Evolutionary conservation across 306 rosid species (phyloP), one percentile per base, ranked within the genome.

Genomic region (Astragalus glycyphyllos): DNA sequence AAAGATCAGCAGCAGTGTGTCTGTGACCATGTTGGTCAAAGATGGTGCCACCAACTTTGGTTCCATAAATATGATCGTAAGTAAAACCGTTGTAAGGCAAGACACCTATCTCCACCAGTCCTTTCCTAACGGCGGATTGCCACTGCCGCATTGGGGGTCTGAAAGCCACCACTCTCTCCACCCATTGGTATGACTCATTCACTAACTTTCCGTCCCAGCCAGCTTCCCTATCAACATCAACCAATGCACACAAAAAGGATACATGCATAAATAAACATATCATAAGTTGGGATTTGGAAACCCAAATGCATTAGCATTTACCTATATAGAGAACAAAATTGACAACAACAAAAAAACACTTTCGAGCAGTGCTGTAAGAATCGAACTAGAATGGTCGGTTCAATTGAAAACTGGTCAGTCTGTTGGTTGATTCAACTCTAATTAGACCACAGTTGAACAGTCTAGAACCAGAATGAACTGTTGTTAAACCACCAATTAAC

Each of bases 1-100:
- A 58, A 13, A 91, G 82, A 77, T 91, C 89, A 14, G 97, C 96
- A 12, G 97, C 92, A 0, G 96, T 88, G 49, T 91, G 97, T 20
- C 96, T 77, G 13, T 77, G 77, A 1, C 92, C 92, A 0, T 74
- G 26, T 0, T 2, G 65, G 49, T 91, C 92, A 61, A 91, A 91
- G 15, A 88, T 88, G 69, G 91, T 78, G 0, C 97, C 97, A 0
- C 97, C 97, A 37, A 91, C 59, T 69, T 91, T 91, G 9, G 97
- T 91, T 5, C 97, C 97, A 23, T 17, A 5, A 8, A 85, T 15
- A 58, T 91, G 97, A 69, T 91, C 92, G 15, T 79, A 88, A 1
- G 97, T 91, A 80, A 83, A 85, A 16, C 91, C 91, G 59, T 88
- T 91, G 85, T 66, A 11, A 7, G 97, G 96, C 14, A 7, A 0